Percentiles rank a stretch among this genome's conserved stretches.
Conservation (phyloP, 1,284 basidiomycete genomes). For the Melampsora larici-populina region DNA sequence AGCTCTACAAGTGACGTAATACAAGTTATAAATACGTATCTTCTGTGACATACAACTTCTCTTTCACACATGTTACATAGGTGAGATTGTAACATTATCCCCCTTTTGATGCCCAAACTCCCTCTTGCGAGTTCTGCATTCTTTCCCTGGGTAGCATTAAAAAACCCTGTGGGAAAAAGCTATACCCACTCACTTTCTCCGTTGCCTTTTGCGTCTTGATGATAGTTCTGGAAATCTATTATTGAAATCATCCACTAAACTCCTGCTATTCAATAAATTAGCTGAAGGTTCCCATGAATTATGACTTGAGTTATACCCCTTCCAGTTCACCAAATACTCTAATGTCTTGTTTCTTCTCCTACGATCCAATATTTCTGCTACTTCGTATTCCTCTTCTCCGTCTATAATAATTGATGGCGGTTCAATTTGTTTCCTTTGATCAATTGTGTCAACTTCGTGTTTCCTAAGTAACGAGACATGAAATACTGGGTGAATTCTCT, state of each 20-base stretch:
- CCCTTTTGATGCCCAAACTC: too few relatives aligned
- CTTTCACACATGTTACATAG: too few relatives aligned
- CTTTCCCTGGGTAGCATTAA: too few relatives aligned
- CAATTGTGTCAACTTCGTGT: neutral
- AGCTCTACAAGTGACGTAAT: too few relatives aligned
- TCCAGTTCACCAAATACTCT: neutral
- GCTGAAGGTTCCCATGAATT: neutral
- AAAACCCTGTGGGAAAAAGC: neutral
- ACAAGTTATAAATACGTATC: too few relatives aligned
- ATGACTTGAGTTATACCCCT: neutral
- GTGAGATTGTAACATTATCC: too few relatives aligned
- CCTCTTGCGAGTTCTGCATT: too few relatives aligned
- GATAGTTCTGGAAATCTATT: neutral
- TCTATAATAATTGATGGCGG: constrained; percentile 5
- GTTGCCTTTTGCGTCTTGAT: neutral
- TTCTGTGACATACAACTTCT: too few relatives aligned
- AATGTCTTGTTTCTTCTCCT: neutral
- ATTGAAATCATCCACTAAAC: neutral
- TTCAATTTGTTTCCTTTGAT: neutral
- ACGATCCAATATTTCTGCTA: neutral
- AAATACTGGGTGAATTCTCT: constrained; percentile 13
- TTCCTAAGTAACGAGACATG: neutral
- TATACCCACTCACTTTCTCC: constrained; percentile 3
- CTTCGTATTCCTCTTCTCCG: neutral
- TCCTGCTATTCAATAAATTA: neutral